Evolutionary conservation across 768 basidiomycete genomes (phyloP).

Genomic region (Suillus hirtellus): DNA sequence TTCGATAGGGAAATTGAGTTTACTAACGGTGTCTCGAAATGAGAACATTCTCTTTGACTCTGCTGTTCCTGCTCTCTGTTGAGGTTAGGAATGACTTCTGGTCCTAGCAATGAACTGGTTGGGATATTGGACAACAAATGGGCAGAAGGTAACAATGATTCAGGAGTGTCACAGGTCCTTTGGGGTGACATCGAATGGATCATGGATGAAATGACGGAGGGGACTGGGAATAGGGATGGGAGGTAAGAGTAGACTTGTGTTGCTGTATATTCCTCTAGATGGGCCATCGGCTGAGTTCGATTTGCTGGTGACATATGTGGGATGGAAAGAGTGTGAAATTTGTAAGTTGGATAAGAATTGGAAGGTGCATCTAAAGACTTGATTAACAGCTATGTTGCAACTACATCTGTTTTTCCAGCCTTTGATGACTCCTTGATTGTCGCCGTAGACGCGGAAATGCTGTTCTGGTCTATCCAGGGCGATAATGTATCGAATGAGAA

Average conservation of each 20-base stretch:
- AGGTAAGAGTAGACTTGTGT: too few relatives aligned
- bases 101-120: too few relatives aligned
- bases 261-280: too few relatives aligned
- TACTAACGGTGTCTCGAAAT: background rate
- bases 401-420: background rate
- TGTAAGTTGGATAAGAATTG: too few relatives aligned
- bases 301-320: too few relatives aligned
- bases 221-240: too few relatives aligned
- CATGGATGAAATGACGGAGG: background rate
- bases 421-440: background rate
- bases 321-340: too few relatives aligned
- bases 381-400: background rate
- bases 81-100: too few relatives aligned
- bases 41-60: too few relatives aligned
- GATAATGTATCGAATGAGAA: background rate
- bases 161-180: background rate
- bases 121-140: background rate
- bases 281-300: too few relatives aligned
- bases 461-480: background rate
- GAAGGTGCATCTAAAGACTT: background rate
- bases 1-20: background rate
- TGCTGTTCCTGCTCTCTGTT: too few relatives aligned
- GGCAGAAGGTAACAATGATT: rapidly evolving
- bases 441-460: background rate
- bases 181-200: background rate